These are phyloP conservation scores for Hypoxylon rickii DNA, from an alignment of 495 filamentous ascomycete species.

Conservation along the genomic window DNA sequence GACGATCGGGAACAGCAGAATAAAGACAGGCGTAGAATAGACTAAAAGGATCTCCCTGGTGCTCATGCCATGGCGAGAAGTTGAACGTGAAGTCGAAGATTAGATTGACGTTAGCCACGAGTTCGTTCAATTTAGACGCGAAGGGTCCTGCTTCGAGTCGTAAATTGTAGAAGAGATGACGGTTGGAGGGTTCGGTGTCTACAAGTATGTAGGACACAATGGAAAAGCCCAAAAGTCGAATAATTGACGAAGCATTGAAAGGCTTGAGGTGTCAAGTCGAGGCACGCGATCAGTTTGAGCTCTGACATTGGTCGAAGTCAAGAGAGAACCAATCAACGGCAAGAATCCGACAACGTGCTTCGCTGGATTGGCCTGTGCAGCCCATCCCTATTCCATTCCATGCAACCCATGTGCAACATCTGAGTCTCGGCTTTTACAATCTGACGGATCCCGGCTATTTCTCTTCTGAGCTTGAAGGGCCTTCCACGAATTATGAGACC, in stretches of 20 bases:
- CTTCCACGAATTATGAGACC: constrained; percentile 1
- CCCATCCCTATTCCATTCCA: constrained; percentile 4
- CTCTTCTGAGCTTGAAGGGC: neutral
- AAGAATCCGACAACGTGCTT: constrained; percentile 23
- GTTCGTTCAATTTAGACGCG: neutral
- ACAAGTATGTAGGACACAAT: constrained; percentile 29
- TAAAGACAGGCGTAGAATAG: too few relatives aligned
- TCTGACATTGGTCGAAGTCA: constrained; percentile 37
- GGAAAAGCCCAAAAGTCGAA: constrained; percentile 14
- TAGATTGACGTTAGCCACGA: neutral
- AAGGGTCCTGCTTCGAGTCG: neutral
- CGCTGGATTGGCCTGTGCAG: constrained; percentile 28
- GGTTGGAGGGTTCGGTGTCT: constrained; percentile 13
- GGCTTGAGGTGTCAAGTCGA: constrained; percentile 35
- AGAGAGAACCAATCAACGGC: constrained; percentile 26
- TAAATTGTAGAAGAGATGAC: constrained; percentile 10
- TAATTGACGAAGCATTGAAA: constrained; percentile 31
- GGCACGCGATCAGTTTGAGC: constrained; percentile 43
- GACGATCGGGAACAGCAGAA: too few relatives aligned
- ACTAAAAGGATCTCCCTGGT: neutral
- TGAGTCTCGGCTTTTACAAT: constrained; percentile 16
- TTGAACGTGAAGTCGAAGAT: too few relatives aligned
- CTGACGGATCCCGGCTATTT: constrained; percentile 1
- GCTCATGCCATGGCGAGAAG: constrained; percentile 9
- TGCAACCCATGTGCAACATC: constrained; percentile 18